Percentiles rank a stretch among this genome's conserved stretches.
phyloP scores from a whole-genome alignment of 176 grass and related monocot genomes.

The Oryza meyeriana region DNA sequence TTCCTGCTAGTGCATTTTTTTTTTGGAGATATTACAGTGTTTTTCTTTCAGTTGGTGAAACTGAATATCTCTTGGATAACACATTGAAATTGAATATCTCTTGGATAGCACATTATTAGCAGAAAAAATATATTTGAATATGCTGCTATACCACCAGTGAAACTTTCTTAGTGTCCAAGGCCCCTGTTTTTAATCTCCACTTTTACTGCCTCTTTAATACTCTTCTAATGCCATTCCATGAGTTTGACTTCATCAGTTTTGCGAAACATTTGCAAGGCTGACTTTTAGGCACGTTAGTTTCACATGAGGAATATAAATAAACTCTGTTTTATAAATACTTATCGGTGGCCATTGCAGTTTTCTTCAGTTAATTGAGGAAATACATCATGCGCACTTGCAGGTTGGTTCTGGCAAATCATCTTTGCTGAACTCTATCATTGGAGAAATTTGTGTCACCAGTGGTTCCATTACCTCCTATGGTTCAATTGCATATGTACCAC shows the following conservation, averaged over 20 bases:
- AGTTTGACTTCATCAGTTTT: neutral
- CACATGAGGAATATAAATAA: neutral
- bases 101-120: neutral
- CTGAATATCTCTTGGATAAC: conserved; percentile 20
- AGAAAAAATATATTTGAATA: conserved; percentile 24
- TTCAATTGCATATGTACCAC: conserved; percentile 80
- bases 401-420: conserved; percentile 96
- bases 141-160: neutral
- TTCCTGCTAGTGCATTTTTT: neutral
- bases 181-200: neutral
- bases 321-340: neutral
- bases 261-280: neutral
- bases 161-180: neutral
- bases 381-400: conserved; percentile 42
- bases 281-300: neutral
- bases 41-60: conserved; percentile 20
- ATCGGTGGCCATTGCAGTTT: neutral
- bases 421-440: conserved; percentile 80
- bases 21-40: neutral
- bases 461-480: conserved; percentile 55
- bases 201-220: neutral
- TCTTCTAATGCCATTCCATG: neutral
- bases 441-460: conserved; percentile 62
- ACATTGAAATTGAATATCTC: conserved; percentile 34
- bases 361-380: conserved; percentile 5